These are phyloP conservation scores for Leersia perrieri DNA, from an alignment of 176 grass and related monocot genomes.

Conservation along the genomic window DNA sequence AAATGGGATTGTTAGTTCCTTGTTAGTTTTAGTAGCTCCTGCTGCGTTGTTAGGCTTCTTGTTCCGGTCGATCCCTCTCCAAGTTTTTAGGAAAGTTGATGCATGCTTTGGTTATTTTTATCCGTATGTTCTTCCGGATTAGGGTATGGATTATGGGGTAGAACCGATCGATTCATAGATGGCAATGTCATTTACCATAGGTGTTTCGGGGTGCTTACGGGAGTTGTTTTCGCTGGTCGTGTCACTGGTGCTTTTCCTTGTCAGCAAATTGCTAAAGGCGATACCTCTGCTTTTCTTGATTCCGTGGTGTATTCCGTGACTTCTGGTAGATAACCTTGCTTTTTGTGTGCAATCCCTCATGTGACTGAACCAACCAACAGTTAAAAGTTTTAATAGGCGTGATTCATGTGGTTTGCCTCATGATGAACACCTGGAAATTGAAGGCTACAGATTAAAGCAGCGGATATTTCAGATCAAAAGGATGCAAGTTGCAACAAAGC, in stretches of 20 bases:
- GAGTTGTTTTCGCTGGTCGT: conserved; percentile 34
- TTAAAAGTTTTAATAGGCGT: conserved; percentile 49
- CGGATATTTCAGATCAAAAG: conserved; percentile 21
- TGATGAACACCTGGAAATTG: conserved; percentile 48
- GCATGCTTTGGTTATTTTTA: conserved; percentile 6
- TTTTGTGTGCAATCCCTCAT: conserved; percentile 58
- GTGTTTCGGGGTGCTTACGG: conserved; percentile 24
- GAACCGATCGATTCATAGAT: conserved; percentile 30
- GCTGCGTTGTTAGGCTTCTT: background rate
- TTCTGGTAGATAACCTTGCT: conserved; percentile 46
- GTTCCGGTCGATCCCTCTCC: background rate
- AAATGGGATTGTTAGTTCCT: conserved; percentile 22
- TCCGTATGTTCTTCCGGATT: background rate
- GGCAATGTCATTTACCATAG: conserved; percentile 33
- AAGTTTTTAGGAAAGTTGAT: conserved; percentile 1
- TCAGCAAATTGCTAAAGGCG: conserved; percentile 55
- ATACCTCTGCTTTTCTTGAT: conserved; percentile 50
- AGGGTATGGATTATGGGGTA: background rate
- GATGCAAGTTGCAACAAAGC: conserved; percentile 24
- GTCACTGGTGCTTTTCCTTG: conserved; percentile 44
- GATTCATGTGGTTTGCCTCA: conserved; percentile 59
- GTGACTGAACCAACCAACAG: conserved; percentile 74
- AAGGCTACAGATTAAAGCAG: conserved; percentile 24
- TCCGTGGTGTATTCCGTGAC: conserved; percentile 55
- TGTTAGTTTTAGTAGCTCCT: background rate